phyloP scores from a whole-genome alignment of 345 rosid species.

The Corchorus capsularis region DNA sequence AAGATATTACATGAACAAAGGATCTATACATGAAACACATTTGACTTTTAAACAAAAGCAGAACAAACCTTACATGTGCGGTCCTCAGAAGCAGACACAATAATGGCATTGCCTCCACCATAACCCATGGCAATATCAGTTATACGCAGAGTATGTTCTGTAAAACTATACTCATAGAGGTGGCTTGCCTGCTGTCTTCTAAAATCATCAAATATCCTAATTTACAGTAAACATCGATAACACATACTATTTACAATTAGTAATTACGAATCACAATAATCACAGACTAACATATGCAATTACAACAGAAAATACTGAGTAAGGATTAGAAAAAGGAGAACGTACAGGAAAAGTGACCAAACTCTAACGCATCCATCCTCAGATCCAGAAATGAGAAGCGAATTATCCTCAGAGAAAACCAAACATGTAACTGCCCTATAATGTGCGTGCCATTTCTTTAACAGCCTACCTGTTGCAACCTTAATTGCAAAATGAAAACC shows the following conservation, averaged over 20 bases:
- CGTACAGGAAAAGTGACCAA: constrained; percentile 77
- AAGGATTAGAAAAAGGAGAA: background rate
- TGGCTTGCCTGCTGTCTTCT: constrained; percentile 53
- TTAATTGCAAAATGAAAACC: constrained; percentile 15
- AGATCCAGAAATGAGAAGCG: constrained; percentile 78
- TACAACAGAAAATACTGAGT: background rate
- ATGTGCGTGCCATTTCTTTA: constrained; percentile 87
- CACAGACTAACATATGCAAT: constrained; percentile 31
- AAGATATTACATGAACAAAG: too few relatives aligned
- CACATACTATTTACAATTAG: constrained; percentile 27
- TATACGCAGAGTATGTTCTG: constrained; percentile 54
- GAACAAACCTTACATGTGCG: constrained; percentile 75
- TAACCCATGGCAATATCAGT: constrained; percentile 68
- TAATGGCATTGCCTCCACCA: constrained; percentile 70
- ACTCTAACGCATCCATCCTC: constrained; percentile 78
- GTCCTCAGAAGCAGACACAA: constrained; percentile 86
- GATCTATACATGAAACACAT: too few relatives aligned
- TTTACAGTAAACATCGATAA: background rate
- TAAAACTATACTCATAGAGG: constrained; percentile 58
- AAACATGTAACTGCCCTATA: constrained; percentile 69
- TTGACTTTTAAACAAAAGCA: constrained; percentile 1
- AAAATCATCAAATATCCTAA: constrained; percentile 73
- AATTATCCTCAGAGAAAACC: constrained; percentile 73
- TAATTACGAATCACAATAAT: constrained; percentile 59
- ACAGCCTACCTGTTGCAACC: constrained; percentile 77